These are phyloP conservation scores for Conticribra weissflogii DNA, from an alignment of 108 stramenopile genomes.

Conservation along the genomic window DNA sequence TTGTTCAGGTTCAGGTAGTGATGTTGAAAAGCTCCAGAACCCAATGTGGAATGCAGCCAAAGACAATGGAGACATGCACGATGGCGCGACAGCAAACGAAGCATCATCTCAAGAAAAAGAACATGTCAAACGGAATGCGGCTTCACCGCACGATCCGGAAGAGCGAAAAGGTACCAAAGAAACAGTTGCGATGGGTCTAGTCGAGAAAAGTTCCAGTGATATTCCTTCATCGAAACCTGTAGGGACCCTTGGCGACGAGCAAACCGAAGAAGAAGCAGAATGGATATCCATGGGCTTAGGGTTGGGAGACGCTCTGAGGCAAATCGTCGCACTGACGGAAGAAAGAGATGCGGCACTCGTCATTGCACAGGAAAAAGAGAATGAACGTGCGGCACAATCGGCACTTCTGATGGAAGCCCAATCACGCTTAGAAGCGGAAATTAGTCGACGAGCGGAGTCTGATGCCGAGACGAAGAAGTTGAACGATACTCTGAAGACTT, in stretches of 20 bases:
- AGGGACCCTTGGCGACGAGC: neutral
- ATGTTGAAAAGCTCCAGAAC: too few species aligned
- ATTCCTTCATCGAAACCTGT: too few species aligned
- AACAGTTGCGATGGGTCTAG: too few species aligned
- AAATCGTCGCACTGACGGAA: constrained; percentile 49
- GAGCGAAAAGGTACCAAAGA: too few species aligned
- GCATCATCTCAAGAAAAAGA: too few species aligned
- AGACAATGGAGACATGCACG: too few species aligned
- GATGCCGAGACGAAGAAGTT: constrained; percentile 26
- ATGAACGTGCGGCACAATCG: constrained; percentile 26
- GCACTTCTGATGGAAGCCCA: constrained; percentile 66
- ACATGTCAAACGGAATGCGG: too few species aligned
- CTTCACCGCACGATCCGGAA: too few species aligned
- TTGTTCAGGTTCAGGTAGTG: too few species aligned
- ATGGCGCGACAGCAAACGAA: too few species aligned
- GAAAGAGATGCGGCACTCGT: constrained; percentile 44
- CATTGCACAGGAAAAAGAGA: constrained; percentile 35
- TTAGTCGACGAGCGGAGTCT: constrained; percentile 49
- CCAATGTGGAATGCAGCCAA: too few species aligned
- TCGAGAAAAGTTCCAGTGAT: too few species aligned
- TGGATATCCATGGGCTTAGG: constrained; percentile 47
- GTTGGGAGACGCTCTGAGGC: constrained; percentile 45
- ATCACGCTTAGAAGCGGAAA: constrained; percentile 63
- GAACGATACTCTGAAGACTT: constrained; percentile 19
- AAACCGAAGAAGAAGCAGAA: constrained; percentile 45